These are phyloP conservation scores for Baorangia bicolor DNA, from an alignment of 768 basidiomycete genomes.

Conservation along the genomic window DNA sequence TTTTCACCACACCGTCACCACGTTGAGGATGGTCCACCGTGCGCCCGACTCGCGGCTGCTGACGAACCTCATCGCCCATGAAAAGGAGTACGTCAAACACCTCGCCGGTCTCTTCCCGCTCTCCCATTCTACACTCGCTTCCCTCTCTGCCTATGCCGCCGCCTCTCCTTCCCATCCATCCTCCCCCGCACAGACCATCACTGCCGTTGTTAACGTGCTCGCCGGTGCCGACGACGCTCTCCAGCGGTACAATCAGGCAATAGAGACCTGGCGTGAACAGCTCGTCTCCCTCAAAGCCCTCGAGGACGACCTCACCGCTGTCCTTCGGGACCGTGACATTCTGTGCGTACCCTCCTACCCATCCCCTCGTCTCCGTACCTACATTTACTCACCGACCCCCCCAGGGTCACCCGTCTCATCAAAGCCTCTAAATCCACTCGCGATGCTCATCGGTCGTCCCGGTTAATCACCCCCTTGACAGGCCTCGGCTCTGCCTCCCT, in stretches of 20 bases:
- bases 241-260: constrained; percentile 52
- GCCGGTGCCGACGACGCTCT: constrained; percentile 70
- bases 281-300: constrained; percentile 59
- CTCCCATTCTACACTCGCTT: constrained; percentile 60
- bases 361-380: background rate
- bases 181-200: constrained; percentile 17
- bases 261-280: constrained; percentile 66
- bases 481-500: constrained; percentile 44
- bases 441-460: constrained; percentile 37
- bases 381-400: background rate
- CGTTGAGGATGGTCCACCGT: constrained; percentile 60
- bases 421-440: constrained; percentile 65
- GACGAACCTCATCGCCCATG: constrained; percentile 60
- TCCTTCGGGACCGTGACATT: constrained; percentile 73
- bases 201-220: constrained; percentile 54
- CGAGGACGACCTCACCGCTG: constrained; percentile 70
- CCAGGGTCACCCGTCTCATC: constrained; percentile 74
- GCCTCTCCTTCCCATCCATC: constrained; percentile 46
- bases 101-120: constrained; percentile 55
- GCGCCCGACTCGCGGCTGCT: constrained; percentile 74
- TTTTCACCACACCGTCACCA: background rate
- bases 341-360: constrained; percentile 49
- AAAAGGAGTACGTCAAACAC: constrained; percentile 70
- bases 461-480: constrained; percentile 12
- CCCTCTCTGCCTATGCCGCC: constrained; percentile 71